Base-by-base conservation (phyloP, 2,329 filamentous ascomycete genomes). In the Leptographium flavum region DNA sequence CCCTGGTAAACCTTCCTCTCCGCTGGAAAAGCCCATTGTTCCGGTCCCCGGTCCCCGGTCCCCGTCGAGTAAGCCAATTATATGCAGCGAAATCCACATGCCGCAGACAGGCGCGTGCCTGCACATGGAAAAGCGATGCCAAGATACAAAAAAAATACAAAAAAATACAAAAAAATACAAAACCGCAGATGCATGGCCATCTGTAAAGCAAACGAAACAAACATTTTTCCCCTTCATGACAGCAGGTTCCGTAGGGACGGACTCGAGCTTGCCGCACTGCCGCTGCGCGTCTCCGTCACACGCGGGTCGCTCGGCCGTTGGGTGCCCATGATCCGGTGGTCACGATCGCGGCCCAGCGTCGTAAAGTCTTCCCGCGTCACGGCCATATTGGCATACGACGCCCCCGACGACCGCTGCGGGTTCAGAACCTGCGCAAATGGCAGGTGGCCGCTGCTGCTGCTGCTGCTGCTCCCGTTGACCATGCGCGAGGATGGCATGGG, bases 211-310 rank as follows among this genome's bases (percentile, higher is more conserved):
- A n/a, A n/a, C n/a, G 31, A 22, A 44, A 17, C 1, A 28, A 14
- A 43, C 8, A 4, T 19, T 3, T n/a, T 8, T 15, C 5, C 30
- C 13, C 9, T 17, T 44, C 31, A 86, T 40, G 76, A 81, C 45
- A 88, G 69, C 41, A 88, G 61, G 55, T 88, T 87, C 54, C 79
- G 76, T 49, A 88, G 60, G 10, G 83, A 87, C 11, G 83, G 82
- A 56, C 79, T 87, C 15, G 83, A 81, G 55, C 83, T 87, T 4
- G 83, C 83, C n/a, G 81, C 81, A 42, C 73, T 74, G 27, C 70
- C 63, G 28, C 70, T 66, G 40, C 71, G 64, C 19, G 50, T 58
- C 41, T 73, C 69, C 43, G 59, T 46, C 38, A 58, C 50, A 39
- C 53, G 53, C 28, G 57, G 54, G 11, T 39, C 38, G 25, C 38